These are phyloP conservation scores for Zostera marina DNA, from an alignment of 116 monocot species.

Conservation along the genomic window DNA sequence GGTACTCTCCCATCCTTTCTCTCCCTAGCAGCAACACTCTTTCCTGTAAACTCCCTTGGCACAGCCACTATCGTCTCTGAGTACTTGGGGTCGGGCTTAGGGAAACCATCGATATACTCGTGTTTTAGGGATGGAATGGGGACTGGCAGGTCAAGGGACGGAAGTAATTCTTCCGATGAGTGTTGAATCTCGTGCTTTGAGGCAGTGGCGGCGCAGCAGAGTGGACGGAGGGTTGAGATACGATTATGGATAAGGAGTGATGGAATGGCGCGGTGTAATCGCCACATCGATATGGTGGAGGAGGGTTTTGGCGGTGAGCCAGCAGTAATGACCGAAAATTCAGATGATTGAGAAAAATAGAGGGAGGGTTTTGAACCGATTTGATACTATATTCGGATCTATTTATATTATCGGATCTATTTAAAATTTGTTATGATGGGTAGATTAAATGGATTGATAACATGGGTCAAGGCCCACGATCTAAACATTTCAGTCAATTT, in stretches of 20 bases:
- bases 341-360: too few relatives aligned
- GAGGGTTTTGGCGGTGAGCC: too few relatives aligned
- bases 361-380: too few relatives aligned
- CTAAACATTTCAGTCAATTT: too few relatives aligned
- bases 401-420: too few relatives aligned
- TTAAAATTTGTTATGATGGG: too few relatives aligned
- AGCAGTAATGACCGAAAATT: too few relatives aligned
- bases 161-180: constrained; percentile 1
- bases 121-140: constrained; percentile 7
- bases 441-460: too few relatives aligned
- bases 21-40: constrained; percentile 61
- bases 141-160: not conserved
- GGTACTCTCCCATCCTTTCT: constrained; percentile 67
- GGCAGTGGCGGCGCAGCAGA: constrained; percentile 25
- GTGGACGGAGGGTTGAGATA: not conserved
- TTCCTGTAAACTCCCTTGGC: constrained; percentile 42
- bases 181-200: not conserved
- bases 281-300: constrained; percentile 8
- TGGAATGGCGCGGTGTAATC: constrained; percentile 6
- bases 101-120: constrained; percentile 75
- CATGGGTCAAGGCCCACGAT: too few relatives aligned
- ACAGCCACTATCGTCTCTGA: constrained; percentile 66
- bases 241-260: constrained; percentile 3
- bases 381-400: too few relatives aligned
- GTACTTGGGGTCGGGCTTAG: constrained; percentile 75